Evolutionary conservation across 2,329 filamentous ascomycete genomes (phyloP), one percentile per base, ranked within the genome.

Genomic region (Akanthomyces muscarius): DNA sequence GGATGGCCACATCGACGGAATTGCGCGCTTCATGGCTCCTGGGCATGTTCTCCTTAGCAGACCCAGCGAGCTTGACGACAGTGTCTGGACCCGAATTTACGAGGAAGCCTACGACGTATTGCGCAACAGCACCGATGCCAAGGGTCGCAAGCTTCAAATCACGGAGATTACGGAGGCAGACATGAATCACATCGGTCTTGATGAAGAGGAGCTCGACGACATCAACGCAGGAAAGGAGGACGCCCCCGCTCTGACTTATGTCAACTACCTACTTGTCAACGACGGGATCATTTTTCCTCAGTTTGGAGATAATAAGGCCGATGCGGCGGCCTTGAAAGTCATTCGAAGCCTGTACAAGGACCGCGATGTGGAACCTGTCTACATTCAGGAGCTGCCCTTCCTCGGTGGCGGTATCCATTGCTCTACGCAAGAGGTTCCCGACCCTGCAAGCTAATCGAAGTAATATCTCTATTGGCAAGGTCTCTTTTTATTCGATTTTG

Each of bases 1-100:
- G 0, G 72, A 74, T 41, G 65, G 66, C 28, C 72, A 73, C 30
- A 66, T 74, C 14, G 71, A 73, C 45, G 71, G 69, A 5, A 57
- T 71, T 0, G 70, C 61, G 2, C 68, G 70, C 0, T 73, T 74
- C 51, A 63, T 67, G 16, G 51, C 65, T 0, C 68, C 68, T 0
- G 71, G 71, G 1, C 61, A 62, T 0, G 62, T 74, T 4, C 10
- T 72, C 0, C 14, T 73, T 0, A 68, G 70, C 25, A 67, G 65
- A 6, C 68, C 69, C 3, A 64, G 65, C 10, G 16, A 28, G 44
- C 47, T 63, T 5, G 42, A 54, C 8, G 61, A 66, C 2, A 44
- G 53, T 1, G 42, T 41, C 10, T 65, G 66, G 58, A 61, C 63
- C 1, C 23, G 58, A 1, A 66, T 68, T 2, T 72, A 75, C 25